A percentile compares a stretch with the other conserved stretches of the same genome.
phyloP scores from a whole-genome alignment of 257 asterid species.

The Haberlea rhodopensis region DNA sequence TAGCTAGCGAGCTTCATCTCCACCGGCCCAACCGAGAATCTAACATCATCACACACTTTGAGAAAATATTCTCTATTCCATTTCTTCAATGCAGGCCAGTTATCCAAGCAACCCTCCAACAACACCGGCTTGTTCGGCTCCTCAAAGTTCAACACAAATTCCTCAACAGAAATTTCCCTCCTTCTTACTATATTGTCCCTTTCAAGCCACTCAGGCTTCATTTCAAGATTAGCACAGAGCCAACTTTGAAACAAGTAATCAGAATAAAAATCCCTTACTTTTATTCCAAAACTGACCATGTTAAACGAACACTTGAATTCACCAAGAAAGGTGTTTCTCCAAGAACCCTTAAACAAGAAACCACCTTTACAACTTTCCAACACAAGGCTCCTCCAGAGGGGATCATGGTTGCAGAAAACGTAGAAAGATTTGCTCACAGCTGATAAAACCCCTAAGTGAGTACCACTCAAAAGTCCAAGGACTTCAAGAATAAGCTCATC shows the following conservation, averaged over 20 bases:
- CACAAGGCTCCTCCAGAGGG: conserved; percentile 89
- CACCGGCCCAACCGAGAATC: conserved; percentile 76
- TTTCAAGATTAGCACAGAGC: conserved; percentile 98
- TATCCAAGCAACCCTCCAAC: conserved; percentile 80
- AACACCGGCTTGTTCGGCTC: conserved; percentile 85
- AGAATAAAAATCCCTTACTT: conserved; percentile 79
- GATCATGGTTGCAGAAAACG: conserved; percentile 87
- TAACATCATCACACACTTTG: conserved; percentile 54
- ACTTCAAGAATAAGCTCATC: conserved; percentile 92
- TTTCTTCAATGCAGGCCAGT: conserved; percentile 66
- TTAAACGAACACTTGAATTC: conserved; percentile 29
- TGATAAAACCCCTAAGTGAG: conserved; percentile 67
- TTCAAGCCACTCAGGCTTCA: conserved; percentile 89
- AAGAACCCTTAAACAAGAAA: conserved; percentile 56
- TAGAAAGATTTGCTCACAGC: conserved; percentile 85
- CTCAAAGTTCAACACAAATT: conserved; percentile 69
- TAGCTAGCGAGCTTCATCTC: conserved; percentile 76
- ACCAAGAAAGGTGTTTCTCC: conserved; percentile 64
- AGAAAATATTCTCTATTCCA: conserved; percentile 78
- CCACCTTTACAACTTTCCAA: conserved; percentile 55
- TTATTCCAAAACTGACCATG: conserved; percentile 37
- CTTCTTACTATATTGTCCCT: conserved; percentile 77
- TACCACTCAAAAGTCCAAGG: conserved; percentile 62
- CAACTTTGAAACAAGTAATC: conserved; percentile 97
- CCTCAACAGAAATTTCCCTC: conserved; percentile 67